phyloP scores from a whole-genome alignment of 2,329 filamentous ascomycete species.

The Talaromyces verruculosus region DNA sequence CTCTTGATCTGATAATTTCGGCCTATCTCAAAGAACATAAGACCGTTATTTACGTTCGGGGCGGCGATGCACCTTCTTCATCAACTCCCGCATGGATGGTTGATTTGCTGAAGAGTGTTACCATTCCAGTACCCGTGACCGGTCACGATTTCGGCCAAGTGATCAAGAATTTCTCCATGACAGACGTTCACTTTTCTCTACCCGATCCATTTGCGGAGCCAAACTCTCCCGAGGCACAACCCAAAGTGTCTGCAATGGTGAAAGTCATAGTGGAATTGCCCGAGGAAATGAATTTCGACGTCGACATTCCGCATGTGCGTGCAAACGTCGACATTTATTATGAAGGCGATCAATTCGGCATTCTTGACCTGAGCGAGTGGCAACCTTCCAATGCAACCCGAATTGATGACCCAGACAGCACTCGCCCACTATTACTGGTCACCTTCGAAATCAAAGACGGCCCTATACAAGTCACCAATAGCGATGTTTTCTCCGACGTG shows the following conservation, averaged over 20 bases:
- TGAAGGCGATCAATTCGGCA: constrained; percentile 72
- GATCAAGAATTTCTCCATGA: constrained; percentile 83
- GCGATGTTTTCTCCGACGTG: constrained; percentile 74
- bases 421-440: constrained; percentile 67
- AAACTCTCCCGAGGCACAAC: constrained; percentile 68
- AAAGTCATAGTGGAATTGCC: constrained; percentile 76
- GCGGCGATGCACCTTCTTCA: constrained; percentile 64
- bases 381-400: constrained; percentile 79
- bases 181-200: constrained; percentile 80
- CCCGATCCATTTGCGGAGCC: constrained; percentile 79
- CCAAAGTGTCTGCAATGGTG: constrained; percentile 79
- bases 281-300: constrained; percentile 78
- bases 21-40: constrained; percentile 79
- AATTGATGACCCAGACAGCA: constrained; percentile 55
- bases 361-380: constrained; percentile 78
- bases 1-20: constrained; percentile 76
- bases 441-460: constrained; percentile 74
- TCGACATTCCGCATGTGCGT: constrained; percentile 74
- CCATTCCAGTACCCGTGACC: constrained; percentile 79
- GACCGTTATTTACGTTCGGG: constrained; percentile 79
- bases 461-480: constrained; percentile 78
- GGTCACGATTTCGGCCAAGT: constrained; percentile 77
- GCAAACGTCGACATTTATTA: constrained; percentile 82
- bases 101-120: constrained; percentile 76
- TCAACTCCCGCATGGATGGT: constrained; percentile 79